Evolutionary conservation across 208 protist species (phyloP).

Genomic region (Sergeia podlipaevii): DNA sequence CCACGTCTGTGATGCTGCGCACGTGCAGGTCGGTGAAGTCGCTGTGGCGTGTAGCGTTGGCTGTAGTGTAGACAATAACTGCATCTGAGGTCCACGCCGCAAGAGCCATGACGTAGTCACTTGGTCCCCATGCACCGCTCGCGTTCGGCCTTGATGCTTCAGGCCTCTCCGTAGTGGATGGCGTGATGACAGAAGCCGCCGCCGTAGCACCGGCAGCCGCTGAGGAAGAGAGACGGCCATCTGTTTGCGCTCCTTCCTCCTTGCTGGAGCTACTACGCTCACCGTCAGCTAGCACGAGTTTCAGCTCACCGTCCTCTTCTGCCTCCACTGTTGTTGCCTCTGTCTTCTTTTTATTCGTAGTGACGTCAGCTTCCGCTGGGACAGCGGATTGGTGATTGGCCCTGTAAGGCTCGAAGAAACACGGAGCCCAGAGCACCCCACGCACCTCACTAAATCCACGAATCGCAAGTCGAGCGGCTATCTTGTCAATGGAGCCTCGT

Average conservation of each 20-base stretch:
- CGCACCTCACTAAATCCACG: conserved; percentile 71
- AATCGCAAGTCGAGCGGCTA: conserved; percentile 51
- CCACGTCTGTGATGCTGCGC: conserved; percentile 86
- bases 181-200: not conserved
- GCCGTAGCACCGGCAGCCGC: not conserved
- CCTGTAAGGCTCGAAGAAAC: conserved; percentile 57
- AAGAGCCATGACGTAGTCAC: conserved; percentile 80
- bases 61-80: conserved; percentile 85
- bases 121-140: conserved; percentile 59
- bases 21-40: conserved; percentile 89
- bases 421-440: conserved; percentile 77
- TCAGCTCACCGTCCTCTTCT: not conserved
- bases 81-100: conserved; percentile 83
- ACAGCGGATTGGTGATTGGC: conserved; percentile 8
- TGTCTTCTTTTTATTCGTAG: not conserved
- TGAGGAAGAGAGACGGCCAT: not conserved
- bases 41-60: conserved; percentile 71
- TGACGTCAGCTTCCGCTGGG: not conserved
- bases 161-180: not conserved
- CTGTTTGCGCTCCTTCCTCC: too few relatives aligned
- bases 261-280: not conserved
- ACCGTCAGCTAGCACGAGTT: not conserved
- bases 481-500: conserved; percentile 50
- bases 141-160: not conserved
- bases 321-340: not conserved